A percentile compares a stretch with the other conserved stretches of the same genome.
Conservation (phyloP, 108 stramenopile species). For the Cyclotella choctawhatcheeana region DNA sequence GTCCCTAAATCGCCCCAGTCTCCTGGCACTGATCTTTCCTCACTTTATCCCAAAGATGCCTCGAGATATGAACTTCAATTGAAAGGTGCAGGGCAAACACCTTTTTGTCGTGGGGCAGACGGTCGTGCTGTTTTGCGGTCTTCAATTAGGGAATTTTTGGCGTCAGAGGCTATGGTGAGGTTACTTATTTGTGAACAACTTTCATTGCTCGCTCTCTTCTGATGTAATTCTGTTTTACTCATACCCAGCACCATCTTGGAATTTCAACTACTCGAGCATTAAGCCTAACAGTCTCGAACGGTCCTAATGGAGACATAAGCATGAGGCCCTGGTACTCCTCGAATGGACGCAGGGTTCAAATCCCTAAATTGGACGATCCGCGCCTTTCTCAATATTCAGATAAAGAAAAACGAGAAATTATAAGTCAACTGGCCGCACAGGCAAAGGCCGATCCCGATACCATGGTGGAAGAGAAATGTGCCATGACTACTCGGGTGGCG, state of each 20-base stretch:
- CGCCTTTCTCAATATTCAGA: conserved; percentile 67
- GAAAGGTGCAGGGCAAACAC: conserved; percentile 96
- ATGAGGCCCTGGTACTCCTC: conserved; percentile 79
- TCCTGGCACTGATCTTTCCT: no score
- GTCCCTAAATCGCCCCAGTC: conserved; percentile 13
- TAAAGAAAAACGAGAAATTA: conserved; percentile 61
- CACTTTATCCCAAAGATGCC: conserved; percentile 30
- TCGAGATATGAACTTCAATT: conserved; percentile 91
- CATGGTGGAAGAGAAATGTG: conserved; percentile 80
- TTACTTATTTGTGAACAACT: no score
- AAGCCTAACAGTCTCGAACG: conserved; percentile 66
- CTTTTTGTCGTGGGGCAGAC: conserved; percentile 92
- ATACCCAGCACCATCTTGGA: conserved; percentile 88
- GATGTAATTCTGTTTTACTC: no score
- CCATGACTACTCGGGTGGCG: conserved; percentile 87
- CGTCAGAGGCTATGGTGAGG: conserved; percentile 95
- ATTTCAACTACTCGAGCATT: conserved; percentile 91
- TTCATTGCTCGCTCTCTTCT: no score
- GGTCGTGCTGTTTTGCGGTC: no score
- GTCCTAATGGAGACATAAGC: conserved; percentile 47
- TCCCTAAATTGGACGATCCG: conserved; percentile 72
- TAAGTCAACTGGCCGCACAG: conserved; percentile 58
- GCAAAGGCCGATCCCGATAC: conserved; percentile 79
- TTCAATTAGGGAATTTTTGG: conserved; percentile 96
- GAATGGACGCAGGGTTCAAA: no score